These are phyloP conservation scores for Wickerhamomyces silvicola DNA, from an alignment of 805 yeast genomes.

Conservation along the genomic window DNA sequence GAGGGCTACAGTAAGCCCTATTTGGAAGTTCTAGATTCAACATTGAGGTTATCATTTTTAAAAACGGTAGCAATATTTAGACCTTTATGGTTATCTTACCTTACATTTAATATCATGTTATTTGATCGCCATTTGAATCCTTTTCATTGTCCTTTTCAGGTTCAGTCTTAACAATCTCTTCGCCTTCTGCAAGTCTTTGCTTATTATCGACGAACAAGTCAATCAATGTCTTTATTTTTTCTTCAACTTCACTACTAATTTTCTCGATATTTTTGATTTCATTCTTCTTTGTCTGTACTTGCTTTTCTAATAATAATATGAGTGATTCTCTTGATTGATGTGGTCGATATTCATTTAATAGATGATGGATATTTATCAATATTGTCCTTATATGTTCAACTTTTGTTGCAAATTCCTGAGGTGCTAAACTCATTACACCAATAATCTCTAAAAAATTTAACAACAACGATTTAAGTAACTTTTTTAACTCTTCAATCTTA, in stretches of 20 bases:
- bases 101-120: too few relatives aligned
- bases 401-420: constrained; percentile 53
- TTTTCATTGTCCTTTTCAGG: neutral
- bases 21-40: too few relatives aligned
- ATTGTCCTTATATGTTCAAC: constrained; percentile 76
- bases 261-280: constrained; percentile 42
- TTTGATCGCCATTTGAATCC: too few relatives aligned
- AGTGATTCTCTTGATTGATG: constrained; percentile 92
- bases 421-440: constrained; percentile 70
- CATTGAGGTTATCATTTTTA: too few relatives aligned
- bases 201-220: constrained; percentile 20
- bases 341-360: constrained; percentile 86
- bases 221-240: constrained; percentile 29
- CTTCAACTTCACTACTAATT: constrained; percentile 35
- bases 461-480: constrained; percentile 69
- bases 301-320: constrained; percentile 65
- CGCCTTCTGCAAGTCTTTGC: neutral
- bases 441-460: constrained; percentile 77
- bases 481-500: constrained; percentile 68
- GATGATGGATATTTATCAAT: constrained; percentile 84
- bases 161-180: constrained; percentile 1
- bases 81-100: too few relatives aligned
- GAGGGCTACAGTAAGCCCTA: too few relatives aligned
- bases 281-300: constrained; percentile 53
- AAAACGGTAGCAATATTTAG: too few relatives aligned